Conservation (phyloP, 345 rosid species). For the Brassica nigra region DNA sequence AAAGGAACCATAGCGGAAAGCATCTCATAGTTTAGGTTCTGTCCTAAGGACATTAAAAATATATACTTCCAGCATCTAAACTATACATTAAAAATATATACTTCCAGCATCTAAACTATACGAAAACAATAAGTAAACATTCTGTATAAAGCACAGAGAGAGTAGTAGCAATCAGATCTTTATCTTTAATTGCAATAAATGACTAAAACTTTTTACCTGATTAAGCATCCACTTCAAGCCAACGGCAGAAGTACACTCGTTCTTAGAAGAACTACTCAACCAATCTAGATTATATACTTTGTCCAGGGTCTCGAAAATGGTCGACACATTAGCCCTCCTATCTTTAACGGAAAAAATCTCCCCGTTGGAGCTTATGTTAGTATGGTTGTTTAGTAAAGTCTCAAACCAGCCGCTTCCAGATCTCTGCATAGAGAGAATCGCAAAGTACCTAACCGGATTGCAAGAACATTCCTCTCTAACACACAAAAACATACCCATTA, state of each 20-base stretch:
- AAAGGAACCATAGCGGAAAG: not conserved
- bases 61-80: not conserved
- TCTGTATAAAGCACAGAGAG: not conserved
- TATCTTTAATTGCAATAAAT: not conserved
- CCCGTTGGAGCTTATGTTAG: slow-evolving; percentile 95
- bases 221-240: slow-evolving; percentile 99
- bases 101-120: not conserved
- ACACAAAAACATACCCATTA: not conserved
- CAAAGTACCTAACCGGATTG: slow-evolving; percentile 90
- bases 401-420: slow-evolving; percentile 99
- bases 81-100: not conserved
- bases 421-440: slow-evolving; percentile 98
- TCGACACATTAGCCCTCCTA: slow-evolving; percentile 75
- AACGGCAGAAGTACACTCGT: slow-evolving; percentile 94
- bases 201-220: slow-evolving; percentile 57
- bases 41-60: not conserved
- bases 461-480: slow-evolving; percentile 86
- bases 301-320: slow-evolving; percentile 79
- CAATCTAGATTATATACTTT: slow-evolving; percentile 83
- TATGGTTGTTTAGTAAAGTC: slow-evolving; percentile 89
- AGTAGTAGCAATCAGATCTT: not conserved
- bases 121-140: not conserved
- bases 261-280: slow-evolving; percentile 97
- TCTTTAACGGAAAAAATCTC: slow-evolving; percentile 93
- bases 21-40: not conserved